Conservation (phyloP, 768 basidiomycete species). For the Termitomyces heimii region DNA sequence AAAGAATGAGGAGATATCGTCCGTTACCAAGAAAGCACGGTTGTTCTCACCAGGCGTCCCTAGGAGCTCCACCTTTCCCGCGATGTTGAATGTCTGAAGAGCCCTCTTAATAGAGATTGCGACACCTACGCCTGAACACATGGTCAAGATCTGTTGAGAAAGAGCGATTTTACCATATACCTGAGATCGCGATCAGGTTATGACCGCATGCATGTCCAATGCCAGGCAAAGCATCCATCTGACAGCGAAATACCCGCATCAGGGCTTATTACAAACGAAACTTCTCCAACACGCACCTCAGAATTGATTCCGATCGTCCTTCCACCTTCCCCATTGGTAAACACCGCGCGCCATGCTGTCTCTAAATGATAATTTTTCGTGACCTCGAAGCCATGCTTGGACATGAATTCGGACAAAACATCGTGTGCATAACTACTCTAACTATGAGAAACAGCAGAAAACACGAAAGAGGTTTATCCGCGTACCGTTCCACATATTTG, state of each 20-base stretch:
- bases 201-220: constrained; percentile 78
- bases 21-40: background rate
- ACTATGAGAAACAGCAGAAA: background rate
- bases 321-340: constrained; percentile 58
- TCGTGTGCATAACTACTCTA: constrained; percentile 62
- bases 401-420: constrained; percentile 61
- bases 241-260: background rate
- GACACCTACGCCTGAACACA: constrained; percentile 53
- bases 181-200: constrained; percentile 74
- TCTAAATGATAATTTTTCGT: constrained; percentile 53
- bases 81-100: constrained; percentile 52
- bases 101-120: constrained; percentile 64
- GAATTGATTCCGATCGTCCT: constrained; percentile 75
- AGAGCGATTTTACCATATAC: constrained; percentile 10
- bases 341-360: constrained; percentile 75
- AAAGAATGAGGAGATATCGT: background rate
- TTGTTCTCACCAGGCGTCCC: constrained; percentile 64
- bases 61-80: constrained; percentile 64
- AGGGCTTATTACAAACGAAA: background rate
- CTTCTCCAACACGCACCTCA: constrained; percentile 40
- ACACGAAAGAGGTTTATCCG: background rate
- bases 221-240: constrained; percentile 60
- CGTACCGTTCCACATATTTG: constrained; percentile 60
- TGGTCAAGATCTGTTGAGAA: background rate
- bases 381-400: constrained; percentile 58